phyloP scores from a whole-genome alignment of 2,329 filamentous ascomycete species.

The Curvularia spicifera region DNA sequence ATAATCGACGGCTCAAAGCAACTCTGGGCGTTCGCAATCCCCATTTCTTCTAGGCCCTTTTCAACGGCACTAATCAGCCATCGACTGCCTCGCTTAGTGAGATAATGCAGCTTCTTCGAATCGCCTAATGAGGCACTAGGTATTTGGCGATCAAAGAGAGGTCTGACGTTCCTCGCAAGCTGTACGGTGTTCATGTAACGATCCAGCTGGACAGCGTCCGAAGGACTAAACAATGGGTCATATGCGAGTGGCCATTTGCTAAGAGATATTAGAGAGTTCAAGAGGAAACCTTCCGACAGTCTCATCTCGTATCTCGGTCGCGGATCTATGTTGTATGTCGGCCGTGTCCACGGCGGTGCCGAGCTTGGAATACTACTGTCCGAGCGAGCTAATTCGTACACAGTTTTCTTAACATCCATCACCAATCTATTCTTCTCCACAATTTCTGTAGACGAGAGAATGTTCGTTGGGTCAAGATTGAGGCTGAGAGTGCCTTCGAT shows the following conservation, averaged over 20 bases:
- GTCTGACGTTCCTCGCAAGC: slow-evolving; percentile 1
- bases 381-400: slow-evolving; percentile 10
- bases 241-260: slow-evolving; percentile 36
- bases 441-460: slow-evolving; percentile 31
- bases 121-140: slow-evolving; percentile 27
- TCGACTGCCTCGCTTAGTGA: slow-evolving; percentile 30
- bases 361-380: background rate
- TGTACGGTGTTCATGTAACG: slow-evolving; percentile 22
- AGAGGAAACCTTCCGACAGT: slow-evolving; percentile 30
- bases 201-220: slow-evolving; percentile 27
- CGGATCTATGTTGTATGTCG: background rate
- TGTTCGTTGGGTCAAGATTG: slow-evolving; percentile 33
- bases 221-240: slow-evolving; percentile 34
- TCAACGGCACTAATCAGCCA: slow-evolving; percentile 39
- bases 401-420: slow-evolving; percentile 12
- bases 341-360: background rate
- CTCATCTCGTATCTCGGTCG: slow-evolving; percentile 19
- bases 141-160: slow-evolving; percentile 19
- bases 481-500: slow-evolving; percentile 25
- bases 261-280: slow-evolving; percentile 28
- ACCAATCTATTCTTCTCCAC: slow-evolving; percentile 34
- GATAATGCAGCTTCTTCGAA: slow-evolving; percentile 35
- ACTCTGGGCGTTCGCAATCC: slow-evolving; percentile 33
- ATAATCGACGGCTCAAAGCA: slow-evolving; percentile 22
- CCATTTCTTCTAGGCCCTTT: slow-evolving; percentile 28